Conservation (phyloP, 495 filamentous ascomycete species). For the Penicillium samsonianum region DNA sequence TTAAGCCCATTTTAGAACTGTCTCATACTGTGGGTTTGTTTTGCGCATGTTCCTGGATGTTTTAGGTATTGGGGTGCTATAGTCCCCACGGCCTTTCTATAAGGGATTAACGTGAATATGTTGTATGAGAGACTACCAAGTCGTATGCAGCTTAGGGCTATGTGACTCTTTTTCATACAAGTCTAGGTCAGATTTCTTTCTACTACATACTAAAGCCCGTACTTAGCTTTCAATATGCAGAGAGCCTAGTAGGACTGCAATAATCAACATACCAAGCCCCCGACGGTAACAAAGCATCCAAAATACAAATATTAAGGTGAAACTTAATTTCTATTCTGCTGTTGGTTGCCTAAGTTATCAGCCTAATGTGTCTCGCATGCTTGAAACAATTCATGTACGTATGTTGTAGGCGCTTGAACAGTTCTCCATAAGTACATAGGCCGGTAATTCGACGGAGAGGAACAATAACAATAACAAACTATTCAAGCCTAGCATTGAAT, state of each 20-base stretch:
- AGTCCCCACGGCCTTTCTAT: neutral
- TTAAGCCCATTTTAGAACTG: neutral
- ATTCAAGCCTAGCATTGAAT: neutral
- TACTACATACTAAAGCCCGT: too few relatives aligned
- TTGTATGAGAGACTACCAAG: neutral
- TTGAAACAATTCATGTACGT: neutral
- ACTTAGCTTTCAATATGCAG: neutral
- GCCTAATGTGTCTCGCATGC: neutral
- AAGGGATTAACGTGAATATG: neutral
- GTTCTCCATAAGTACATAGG: neutral
- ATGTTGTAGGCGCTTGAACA: neutral
- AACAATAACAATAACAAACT: neutral
- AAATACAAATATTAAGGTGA: neutral
- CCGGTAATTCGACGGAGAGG: neutral
- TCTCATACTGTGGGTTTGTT: neutral
- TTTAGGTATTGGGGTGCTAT: neutral
- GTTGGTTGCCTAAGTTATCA: neutral
- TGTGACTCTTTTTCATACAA: neutral
- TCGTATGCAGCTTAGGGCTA: neutral
- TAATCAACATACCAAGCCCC: constrained; percentile 5
- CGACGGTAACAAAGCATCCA: neutral
- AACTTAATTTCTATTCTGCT: constrained; percentile 6
- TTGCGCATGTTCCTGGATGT: neutral
- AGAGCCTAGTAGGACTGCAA: neutral
- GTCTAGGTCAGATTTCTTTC: neutral